Evolutionary conservation across 148 eudicot genomes (phyloP), one percentile per base, ranked within the genome.

Genomic region (Chenopodium berlandieri): DNA sequence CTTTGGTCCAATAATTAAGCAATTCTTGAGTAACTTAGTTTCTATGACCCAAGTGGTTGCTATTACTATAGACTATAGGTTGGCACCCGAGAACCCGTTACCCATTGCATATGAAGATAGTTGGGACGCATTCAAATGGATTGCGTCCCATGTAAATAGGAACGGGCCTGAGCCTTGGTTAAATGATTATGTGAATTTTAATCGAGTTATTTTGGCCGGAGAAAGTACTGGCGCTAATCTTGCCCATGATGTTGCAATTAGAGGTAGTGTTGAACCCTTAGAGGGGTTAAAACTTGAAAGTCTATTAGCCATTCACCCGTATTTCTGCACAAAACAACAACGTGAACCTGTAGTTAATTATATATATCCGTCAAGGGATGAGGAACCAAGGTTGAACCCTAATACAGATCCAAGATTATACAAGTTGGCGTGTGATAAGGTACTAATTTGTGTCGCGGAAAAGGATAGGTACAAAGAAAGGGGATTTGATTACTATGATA

Each of bases 141-240:
- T 76, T 0, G 83, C 82, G 10, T 77, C 90, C 20, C 92, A 89
- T n/a, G 47, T 58, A 7, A 8, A 67, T 7, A 85, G 82, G 2
- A 5, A 19, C 5, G 90, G 91, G 6, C 23, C 73, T 0, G 93
- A 89, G 40, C 69, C 82, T 0, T 90, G 92, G 95, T 82, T 92
- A 0, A 82, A 79, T 9, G 79, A 89, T 1, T 50, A 80, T 13
- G 91, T 25, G 4, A 88, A 90, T 31, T 87, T 83, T 14, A 54
- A 48, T 0, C 76, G 73, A 0, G 84, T 92, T 1, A 82, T 79
- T 54, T 32, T 92, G 4, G 86, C 83, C 1, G 93, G 95, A 10
- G 95, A 90, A 4, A 83, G 93, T 23, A 82, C 92, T 0, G 95
- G 93, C 0, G 95, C 86, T 32, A 92, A 80, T 27, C 73, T 90